A percentile compares a stretch with the other conserved stretches of the same genome.
These are phyloP conservation scores for Cordyceps pruinosa DNA, from an alignment of 2,329 filamentous ascomycete species.

Conservation along the genomic window DNA sequence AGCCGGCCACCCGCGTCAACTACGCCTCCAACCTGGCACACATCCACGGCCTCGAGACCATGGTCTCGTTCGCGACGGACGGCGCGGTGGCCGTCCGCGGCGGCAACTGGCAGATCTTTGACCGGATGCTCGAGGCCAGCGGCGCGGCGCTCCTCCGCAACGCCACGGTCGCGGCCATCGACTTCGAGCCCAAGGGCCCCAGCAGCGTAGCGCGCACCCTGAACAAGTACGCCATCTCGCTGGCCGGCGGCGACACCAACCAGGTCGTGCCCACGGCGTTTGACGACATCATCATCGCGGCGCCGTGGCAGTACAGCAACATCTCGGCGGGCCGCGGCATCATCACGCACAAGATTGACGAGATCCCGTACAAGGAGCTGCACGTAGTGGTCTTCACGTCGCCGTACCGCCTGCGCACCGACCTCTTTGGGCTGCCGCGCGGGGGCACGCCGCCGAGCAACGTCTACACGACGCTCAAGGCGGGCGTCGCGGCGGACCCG, in stretches of 20 bases:
- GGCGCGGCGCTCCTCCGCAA: slow-evolving; percentile 56
- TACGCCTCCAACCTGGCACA: slow-evolving; percentile 83
- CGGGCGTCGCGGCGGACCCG: slow-evolving; percentile 44
- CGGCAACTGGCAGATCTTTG: slow-evolving; percentile 93
- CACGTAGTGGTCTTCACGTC: slow-evolving; percentile 88
- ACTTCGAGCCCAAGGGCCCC: slow-evolving; percentile 35
- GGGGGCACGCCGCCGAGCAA: slow-evolving; percentile 58
- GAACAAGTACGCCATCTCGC: slow-evolving; percentile 42
- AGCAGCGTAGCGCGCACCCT: slow-evolving; percentile 30
- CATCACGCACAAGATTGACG: slow-evolving; percentile 62
- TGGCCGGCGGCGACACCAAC: slow-evolving; percentile 25
- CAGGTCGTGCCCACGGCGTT: slow-evolving; percentile 50
- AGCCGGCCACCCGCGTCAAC: slow-evolving; percentile 87
- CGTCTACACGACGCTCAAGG: slow-evolving; percentile 74
- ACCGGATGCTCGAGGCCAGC: slow-evolving; percentile 65
- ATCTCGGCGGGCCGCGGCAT: slow-evolving; percentile 59
- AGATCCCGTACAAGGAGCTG: slow-evolving; percentile 77
- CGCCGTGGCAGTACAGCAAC: slow-evolving; percentile 73
- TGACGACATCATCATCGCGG: slow-evolving; percentile 76
- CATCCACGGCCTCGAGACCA: slow-evolving; percentile 83
- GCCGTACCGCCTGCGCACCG: slow-evolving; percentile 60
- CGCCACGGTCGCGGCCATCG: slow-evolving; percentile 58
- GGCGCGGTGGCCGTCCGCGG: slow-evolving; percentile 72
- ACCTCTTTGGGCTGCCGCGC: slow-evolving; percentile 62
- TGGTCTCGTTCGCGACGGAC: slow-evolving; percentile 86